These are phyloP conservation scores for Microbotryum lychnidis-dioicae DNA, from an alignment of 1,284 basidiomycete species.

Conservation along the genomic window DNA sequence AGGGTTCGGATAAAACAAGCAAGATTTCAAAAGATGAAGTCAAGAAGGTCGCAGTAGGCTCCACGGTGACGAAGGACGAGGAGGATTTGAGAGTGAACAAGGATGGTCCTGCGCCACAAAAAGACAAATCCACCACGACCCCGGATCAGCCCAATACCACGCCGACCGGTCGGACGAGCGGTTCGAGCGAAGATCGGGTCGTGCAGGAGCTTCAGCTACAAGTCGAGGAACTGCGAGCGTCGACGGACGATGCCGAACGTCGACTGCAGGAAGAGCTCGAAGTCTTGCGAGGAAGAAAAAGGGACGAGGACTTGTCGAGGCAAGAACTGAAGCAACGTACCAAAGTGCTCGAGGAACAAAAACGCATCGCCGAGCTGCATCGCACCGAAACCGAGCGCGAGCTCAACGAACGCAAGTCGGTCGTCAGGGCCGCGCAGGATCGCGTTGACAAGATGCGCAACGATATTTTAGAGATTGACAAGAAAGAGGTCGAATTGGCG, in stretches of 20 bases:
- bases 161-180: slow-evolving; percentile 5
- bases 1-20: no score
- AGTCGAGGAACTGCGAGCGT: slow-evolving; percentile 56
- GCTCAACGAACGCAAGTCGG: slow-evolving; percentile 58
- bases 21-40: no score
- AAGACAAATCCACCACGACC: no score
- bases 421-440: slow-evolving; percentile 56
- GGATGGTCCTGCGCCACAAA: no score
- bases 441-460: slow-evolving; percentile 59
- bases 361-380: slow-evolving; percentile 66
- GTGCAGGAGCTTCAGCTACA: slow-evolving; percentile 70
- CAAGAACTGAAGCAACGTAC: slow-evolving; percentile 70
- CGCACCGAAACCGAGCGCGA: slow-evolving; percentile 81
- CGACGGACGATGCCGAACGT: slow-evolving; percentile 49
- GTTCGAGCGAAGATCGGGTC: slow-evolving; percentile 34
- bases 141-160: background rate
- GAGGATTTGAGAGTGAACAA: no score
- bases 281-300: slow-evolving; percentile 63
- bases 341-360: slow-evolving; percentile 76
- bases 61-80: no score
- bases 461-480: slow-evolving; percentile 58
- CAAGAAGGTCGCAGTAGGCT: no score
- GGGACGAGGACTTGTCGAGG: slow-evolving; percentile 70
- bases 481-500: slow-evolving; percentile 39
- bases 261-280: slow-evolving; percentile 65